These are phyloP conservation scores for Fonsecaea erecta DNA, from an alignment of 2,329 filamentous ascomycete genomes.

Conservation along the genomic window DNA sequence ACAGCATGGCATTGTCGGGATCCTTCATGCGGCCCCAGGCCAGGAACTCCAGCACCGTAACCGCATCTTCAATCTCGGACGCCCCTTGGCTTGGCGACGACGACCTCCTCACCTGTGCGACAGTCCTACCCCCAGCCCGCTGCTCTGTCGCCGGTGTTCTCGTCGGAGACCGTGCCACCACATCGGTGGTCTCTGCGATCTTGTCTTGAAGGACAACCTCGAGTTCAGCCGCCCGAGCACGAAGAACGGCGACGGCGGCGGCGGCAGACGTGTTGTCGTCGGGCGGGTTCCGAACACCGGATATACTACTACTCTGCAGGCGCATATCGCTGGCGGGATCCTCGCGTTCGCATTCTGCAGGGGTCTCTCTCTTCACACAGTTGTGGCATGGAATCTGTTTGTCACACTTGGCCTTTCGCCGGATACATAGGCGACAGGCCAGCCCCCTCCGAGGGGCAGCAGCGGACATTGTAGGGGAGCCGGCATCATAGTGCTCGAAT, in stretches of 20 bases:
- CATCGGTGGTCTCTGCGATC: conserved; percentile 18
- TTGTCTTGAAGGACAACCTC: conserved; percentile 37
- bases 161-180: conserved; percentile 5
- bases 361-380: conserved; percentile 43
- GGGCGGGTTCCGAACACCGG: conserved; percentile 9
- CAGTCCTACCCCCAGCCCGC: conserved; percentile 15
- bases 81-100: conserved; percentile 36
- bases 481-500: conserved; percentile 4
- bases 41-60: conserved; percentile 55
- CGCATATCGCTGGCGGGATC: conserved; percentile 25
- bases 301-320: conserved; percentile 24
- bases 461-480: conserved; percentile 14
- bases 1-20: conserved; percentile 29
- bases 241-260: conserved; percentile 36
- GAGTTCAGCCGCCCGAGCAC: conserved; percentile 39
- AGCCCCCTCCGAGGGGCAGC: conserved; percentile 37
- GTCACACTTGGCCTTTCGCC: conserved; percentile 46
- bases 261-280: conserved; percentile 28
- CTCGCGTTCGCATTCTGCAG: conserved; percentile 20
- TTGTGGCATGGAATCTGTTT: conserved; percentile 50
- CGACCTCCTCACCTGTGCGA: conserved; percentile 13
- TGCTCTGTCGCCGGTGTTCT: conserved; percentile 10
- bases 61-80: conserved; percentile 47
- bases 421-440: conserved; percentile 40
- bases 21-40: conserved; percentile 56